Evolutionary conservation across 129 eudicot genomes (phyloP).

Genomic region (Calendula officinalis): DNA sequence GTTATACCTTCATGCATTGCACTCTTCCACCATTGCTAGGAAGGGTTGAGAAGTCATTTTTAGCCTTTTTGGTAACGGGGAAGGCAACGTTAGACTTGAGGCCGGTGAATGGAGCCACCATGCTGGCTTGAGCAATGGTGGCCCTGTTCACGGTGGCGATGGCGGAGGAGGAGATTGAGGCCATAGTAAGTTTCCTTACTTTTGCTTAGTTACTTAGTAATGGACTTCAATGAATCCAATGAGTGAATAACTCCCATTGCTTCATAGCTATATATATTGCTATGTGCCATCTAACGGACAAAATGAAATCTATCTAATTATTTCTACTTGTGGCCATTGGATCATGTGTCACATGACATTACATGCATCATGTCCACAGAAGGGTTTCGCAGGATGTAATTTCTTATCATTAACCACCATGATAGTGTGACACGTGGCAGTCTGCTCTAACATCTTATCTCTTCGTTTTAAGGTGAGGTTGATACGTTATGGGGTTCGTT

Average conservation of each 20-base stretch:
- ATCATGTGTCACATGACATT: constrained; percentile 28
- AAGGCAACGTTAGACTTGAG: constrained; percentile 51
- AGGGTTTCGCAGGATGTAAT: constrained; percentile 23
- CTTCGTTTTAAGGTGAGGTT: constrained; percentile 15
- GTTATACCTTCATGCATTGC: constrained; percentile 61
- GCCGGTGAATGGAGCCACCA: constrained; percentile 55
- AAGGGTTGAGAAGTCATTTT: constrained; percentile 38
- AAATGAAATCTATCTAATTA: constrained; percentile 9
- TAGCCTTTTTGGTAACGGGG: constrained; percentile 46
- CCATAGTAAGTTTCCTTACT: constrained; percentile 23
- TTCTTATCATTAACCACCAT: constrained; percentile 39
- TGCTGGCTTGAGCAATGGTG: constrained; percentile 46
- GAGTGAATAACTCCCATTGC: constrained; percentile 13
- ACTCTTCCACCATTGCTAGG: constrained; percentile 56
- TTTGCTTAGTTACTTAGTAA: neutral
- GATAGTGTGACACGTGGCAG: constrained; percentile 32
- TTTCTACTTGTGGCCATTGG: constrained; percentile 22
- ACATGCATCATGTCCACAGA: constrained; percentile 37
- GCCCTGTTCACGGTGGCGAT: constrained; percentile 13
- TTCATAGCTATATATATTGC: constrained; percentile 22
- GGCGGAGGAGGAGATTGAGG: constrained; percentile 40
- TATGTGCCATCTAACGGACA: constrained; percentile 29
- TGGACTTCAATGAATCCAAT: constrained; percentile 11
- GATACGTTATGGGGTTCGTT: constrained; percentile 23
- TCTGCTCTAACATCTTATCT: constrained; percentile 27